Base-by-base conservation (phyloP, 2,329 filamentous ascomycete species). In the Didymella exigua region DNA sequence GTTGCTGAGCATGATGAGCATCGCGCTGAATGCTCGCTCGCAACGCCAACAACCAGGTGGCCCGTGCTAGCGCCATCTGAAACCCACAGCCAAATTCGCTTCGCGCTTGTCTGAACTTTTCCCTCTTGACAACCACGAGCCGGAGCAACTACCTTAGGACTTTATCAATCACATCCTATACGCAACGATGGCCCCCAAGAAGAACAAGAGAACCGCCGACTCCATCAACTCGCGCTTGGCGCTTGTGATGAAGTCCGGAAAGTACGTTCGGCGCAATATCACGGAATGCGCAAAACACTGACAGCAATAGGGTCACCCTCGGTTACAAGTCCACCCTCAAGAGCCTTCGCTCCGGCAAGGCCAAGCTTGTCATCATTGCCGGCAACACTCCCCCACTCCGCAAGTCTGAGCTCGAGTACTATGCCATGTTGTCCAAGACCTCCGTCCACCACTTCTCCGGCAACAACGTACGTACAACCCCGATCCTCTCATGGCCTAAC, bases 301-400 rank as follows among this genome's bases (percentile, higher is more conserved):
- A 75, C 49, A 53, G 37, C 43, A 37, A 70, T 68, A 77, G 77
- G 85, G 91, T 96, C 84, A 92, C 86, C 65, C 86, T 96, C 67
- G 92, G 92, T 74, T 93, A 93, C 86, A 93, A 93, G 82, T 90
- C 87, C 63, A 93, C 85, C 76, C 85, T 95, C 77, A 96, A 98
- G 89, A 71, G 64, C 70, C 89, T 98, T 72, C 90, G 93, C 75
- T 89, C 88, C 70, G 93, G 93, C 81, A 98, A 97, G 89, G 95
- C 95, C 80, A 98, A 98, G 90, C 88, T 97, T 69, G 91, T 98
- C 79, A 92, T 96, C 82, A 96, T 96, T 77, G 78, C 89, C 71
- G 92, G 90, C 82, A 98, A 99, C 86, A 96, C 93, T 70, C 93
- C 93, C 77, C 95, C 95, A 80, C 90, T 99, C 74, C 89, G 93